These are phyloP conservation scores for Thielaviopsis punctulata DNA, from an alignment of 2,329 filamentous ascomycete species.

Conservation along the genomic window DNA sequence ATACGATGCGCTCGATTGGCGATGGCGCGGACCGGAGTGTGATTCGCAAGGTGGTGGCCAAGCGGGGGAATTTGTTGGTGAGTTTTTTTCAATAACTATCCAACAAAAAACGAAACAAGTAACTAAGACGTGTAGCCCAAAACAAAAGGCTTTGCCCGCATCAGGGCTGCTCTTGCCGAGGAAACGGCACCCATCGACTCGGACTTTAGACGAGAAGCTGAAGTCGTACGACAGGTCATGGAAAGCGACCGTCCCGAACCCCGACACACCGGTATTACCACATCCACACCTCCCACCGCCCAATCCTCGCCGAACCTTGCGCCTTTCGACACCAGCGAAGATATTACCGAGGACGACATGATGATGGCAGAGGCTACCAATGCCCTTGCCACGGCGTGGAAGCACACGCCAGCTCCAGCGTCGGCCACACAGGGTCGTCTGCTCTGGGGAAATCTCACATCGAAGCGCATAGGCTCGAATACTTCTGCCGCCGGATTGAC, in stretches of 20 bases:
- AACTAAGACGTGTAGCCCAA: constrained; percentile 51
- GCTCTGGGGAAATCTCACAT: constrained; percentile 6
- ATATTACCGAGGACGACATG: constrained; percentile 51
- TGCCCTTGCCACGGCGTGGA: constrained; percentile 24
- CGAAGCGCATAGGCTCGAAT: constrained; percentile 48
- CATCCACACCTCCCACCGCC: constrained; percentile 33
- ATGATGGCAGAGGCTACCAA: constrained; percentile 38
- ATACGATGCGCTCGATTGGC: constrained; percentile 50
- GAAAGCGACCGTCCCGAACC: constrained; percentile 61
- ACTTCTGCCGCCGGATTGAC: constrained; percentile 46
- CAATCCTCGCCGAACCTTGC: constrained; percentile 53
- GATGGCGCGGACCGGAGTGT: constrained; percentile 53
- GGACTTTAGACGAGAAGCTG: constrained; percentile 78
- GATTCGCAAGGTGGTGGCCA: constrained; percentile 65
- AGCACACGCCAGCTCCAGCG: not conserved
- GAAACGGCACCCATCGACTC: constrained; percentile 76
- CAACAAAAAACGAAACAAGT: not conserved
- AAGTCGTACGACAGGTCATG: constrained; percentile 87
- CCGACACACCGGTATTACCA: constrained; percentile 19
- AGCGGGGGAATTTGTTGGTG: constrained; percentile 77
- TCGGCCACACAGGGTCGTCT: constrained; percentile 6
- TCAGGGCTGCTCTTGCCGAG: constrained; percentile 75
- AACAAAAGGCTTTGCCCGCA: constrained; percentile 86
- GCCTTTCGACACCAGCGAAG: constrained; percentile 48
- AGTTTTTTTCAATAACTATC: constrained; percentile 18